These are phyloP conservation scores for Claviceps purpurea DNA, from an alignment of 2,329 filamentous ascomycete genomes.

Conservation along the genomic window DNA sequence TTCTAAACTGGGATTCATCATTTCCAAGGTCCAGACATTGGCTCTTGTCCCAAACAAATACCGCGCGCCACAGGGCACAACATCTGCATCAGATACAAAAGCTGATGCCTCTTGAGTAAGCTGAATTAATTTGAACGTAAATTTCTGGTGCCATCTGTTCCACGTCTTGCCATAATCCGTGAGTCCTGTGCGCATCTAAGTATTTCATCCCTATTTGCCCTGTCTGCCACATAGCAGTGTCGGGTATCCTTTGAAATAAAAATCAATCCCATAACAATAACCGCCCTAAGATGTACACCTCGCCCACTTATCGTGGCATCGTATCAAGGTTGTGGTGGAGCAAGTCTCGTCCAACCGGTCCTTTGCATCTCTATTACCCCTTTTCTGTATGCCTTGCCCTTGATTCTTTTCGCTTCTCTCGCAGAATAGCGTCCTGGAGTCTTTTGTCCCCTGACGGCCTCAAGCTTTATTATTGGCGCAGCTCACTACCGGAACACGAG, in stretches of 20 bases:
- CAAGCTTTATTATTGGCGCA: neutral
- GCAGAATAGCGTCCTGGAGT: neutral
- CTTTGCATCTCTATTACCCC: neutral
- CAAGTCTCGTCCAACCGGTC: neutral
- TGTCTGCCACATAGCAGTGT: neutral
- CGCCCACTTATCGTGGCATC: neutral
- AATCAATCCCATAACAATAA: neutral
- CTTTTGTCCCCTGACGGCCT: neutral
- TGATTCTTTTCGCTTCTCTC: neutral
- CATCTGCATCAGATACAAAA: too few relatives aligned
- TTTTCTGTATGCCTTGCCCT: neutral
- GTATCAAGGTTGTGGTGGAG: neutral
- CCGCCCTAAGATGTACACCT: neutral
- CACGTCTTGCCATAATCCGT: conserved; percentile 1
- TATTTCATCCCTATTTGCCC: conserved; percentile 1
- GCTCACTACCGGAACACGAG: neutral
- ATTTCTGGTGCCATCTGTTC: neutral
- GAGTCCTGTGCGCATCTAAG: neutral
- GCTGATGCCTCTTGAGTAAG: too few relatives aligned
- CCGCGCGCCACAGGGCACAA: too few relatives aligned
- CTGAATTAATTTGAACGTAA: neutral
- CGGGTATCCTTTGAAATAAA: neutral
- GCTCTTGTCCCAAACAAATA: too few relatives aligned
- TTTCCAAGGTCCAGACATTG: too few relatives aligned
- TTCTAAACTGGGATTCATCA: too few relatives aligned